Percentiles rank a stretch among this genome's conserved stretches.
phyloP scores from a whole-genome alignment of 805 yeast species.

The Clavispora carvajalis region DNA sequence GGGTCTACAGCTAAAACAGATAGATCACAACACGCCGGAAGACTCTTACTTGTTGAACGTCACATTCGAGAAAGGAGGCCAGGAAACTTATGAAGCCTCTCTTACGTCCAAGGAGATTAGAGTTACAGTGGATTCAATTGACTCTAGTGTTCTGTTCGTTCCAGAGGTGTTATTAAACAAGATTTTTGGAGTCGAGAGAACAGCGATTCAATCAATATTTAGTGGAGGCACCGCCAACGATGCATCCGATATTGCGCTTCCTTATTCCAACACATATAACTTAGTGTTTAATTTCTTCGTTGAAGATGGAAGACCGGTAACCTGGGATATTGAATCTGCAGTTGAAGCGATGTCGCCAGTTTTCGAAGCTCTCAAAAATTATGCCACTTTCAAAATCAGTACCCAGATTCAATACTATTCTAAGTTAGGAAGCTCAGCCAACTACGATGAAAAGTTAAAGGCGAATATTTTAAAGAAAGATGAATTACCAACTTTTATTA shows the following conservation, averaged over 20 bases:
- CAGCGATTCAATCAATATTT: constrained; percentile 19
- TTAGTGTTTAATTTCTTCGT: constrained; percentile 69
- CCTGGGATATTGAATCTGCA: constrained; percentile 68
- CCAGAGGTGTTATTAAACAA: constrained; percentile 31
- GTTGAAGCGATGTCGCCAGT: constrained; percentile 52
- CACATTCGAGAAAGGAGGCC: constrained; percentile 16
- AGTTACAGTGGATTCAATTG: background rate
- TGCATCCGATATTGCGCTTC: constrained; percentile 33
- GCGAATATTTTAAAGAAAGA: constrained; percentile 36
- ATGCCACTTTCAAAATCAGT: constrained; percentile 70
- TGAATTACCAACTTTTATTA: constrained; percentile 71
- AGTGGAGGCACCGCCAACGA: constrained; percentile 1
- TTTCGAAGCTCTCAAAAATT: constrained; percentile 44
- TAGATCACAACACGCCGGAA: background rate
- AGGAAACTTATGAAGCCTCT: constrained; percentile 23
- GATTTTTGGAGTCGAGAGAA: constrained; percentile 37
- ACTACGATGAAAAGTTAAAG: constrained; percentile 18
- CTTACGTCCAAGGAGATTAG: constrained; percentile 30
- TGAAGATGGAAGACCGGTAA: constrained; percentile 61
- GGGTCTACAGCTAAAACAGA: constrained; percentile 20
- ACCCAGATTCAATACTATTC: constrained; percentile 75
- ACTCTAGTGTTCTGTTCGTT: constrained; percentile 21
- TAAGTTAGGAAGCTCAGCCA: constrained; percentile 24
- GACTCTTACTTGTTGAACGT: background rate
- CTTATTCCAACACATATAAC: constrained; percentile 64